Evolutionary conservation across 805 yeast species (phyloP).

Genomic region (Priceomyces melissophilus): DNA sequence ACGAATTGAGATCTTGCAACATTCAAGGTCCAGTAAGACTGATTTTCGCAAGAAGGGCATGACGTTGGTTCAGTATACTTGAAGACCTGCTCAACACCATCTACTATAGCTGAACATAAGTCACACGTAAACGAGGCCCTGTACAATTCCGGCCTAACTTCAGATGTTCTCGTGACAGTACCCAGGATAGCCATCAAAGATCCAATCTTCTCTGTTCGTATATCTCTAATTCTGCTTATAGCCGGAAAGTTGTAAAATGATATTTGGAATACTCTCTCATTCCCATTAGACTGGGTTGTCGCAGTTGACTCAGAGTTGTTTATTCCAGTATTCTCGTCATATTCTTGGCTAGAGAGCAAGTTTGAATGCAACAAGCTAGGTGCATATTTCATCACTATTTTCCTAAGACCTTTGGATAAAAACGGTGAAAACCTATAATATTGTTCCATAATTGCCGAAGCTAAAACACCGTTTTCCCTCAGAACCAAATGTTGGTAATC

Average conservation of each 20-base stretch:
- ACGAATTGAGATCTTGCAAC: conserved; percentile 81
- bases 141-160: conserved; percentile 91
- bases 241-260: conserved; percentile 85
- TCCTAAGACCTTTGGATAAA: conserved; percentile 67
- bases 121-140: conserved; percentile 88
- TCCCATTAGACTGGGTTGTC: conserved; percentile 44
- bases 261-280: conserved; percentile 81
- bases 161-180: conserved; percentile 93
- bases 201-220: conserved; percentile 87
- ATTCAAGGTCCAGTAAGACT: conserved; percentile 79
- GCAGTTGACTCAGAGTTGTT: conserved; percentile 30
- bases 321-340: conserved; percentile 22
- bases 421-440: conserved; percentile 91
- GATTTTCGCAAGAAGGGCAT: conserved; percentile 88
- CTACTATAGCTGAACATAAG: conserved; percentile 77
- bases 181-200: conserved; percentile 81
- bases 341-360: conserved; percentile 39
- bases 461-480: conserved; percentile 81
- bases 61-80: conserved; percentile 92
- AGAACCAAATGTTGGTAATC: conserved; percentile 77
- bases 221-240: conserved; percentile 80
- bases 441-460: conserved; percentile 85
- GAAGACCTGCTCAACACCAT: conserved; percentile 89
- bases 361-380: conserved; percentile 56
- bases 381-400: conserved; percentile 68